These are phyloP conservation scores for Xylariaceae sp. DNA, from an alignment of 2,329 filamentous ascomycete species.

Conservation along the genomic window DNA sequence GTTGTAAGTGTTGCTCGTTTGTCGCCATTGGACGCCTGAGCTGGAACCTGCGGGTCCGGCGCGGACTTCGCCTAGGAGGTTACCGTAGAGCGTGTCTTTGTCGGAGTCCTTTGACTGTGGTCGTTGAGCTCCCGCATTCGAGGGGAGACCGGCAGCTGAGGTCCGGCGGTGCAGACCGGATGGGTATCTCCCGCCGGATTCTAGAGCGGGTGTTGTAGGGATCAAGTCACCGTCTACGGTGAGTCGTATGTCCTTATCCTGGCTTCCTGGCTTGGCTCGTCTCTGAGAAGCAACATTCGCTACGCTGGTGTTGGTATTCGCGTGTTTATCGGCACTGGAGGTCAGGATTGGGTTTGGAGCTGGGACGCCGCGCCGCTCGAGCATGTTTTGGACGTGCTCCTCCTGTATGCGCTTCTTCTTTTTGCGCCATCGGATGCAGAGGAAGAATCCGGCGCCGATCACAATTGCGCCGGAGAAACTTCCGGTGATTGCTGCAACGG, in stretches of 20 bases:
- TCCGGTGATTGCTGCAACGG: slow-evolving; percentile 25
- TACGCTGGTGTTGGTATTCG: background rate
- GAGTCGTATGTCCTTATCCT: slow-evolving; percentile 8
- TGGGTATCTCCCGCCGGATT: slow-evolving; percentile 17
- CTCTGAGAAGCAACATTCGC: background rate
- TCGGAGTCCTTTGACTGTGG: background rate
- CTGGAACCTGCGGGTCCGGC: slow-evolving; percentile 11
- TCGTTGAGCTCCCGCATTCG: background rate
- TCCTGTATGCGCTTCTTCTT: slow-evolving; percentile 22
- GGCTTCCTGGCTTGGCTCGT: background rate
- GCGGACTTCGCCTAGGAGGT: slow-evolving; percentile 19
- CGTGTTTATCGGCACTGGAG: slow-evolving; percentile 2
- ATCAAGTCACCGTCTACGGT: slow-evolving; percentile 13
- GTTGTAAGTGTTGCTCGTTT: background rate
- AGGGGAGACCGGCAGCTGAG: background rate
- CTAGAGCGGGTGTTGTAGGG: slow-evolving; percentile 26
- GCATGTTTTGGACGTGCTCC: slow-evolving; percentile 10
- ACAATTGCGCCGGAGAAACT: slow-evolving; percentile 26
- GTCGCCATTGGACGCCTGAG: slow-evolving; percentile 12
- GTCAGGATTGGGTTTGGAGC: slow-evolving; percentile 1
- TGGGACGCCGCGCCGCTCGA: slow-evolving; percentile 5
- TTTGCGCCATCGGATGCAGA: slow-evolving; percentile 23
- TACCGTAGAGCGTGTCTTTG: slow-evolving; percentile 16
- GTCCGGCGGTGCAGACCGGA: slow-evolving; percentile 14
- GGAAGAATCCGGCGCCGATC: slow-evolving; percentile 18